Evolutionary conservation across 345 rosid genomes (phyloP).

Genomic region (Dipteronia dyeriana): DNA sequence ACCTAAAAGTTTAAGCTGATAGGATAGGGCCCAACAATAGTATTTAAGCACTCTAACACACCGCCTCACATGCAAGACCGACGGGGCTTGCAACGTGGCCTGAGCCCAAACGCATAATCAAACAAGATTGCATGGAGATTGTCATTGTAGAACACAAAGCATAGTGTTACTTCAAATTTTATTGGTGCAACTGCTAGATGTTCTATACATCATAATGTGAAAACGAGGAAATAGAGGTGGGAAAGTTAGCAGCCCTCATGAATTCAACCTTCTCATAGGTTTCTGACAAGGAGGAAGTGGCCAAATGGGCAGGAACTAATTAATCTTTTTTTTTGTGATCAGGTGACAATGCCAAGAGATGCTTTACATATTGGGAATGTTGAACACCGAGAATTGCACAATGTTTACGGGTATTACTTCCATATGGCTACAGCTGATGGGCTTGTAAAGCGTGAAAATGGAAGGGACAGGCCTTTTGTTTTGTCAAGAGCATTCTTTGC

Average conservation of each 20-base stretch:
- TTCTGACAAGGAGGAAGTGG: neutral
- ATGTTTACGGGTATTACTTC: slow-evolving; percentile 89
- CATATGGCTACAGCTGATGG: slow-evolving; percentile 99
- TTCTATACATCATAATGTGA: neutral
- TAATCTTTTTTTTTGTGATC: slow-evolving; percentile 17
- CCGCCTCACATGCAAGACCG: no score
- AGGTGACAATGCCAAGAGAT: slow-evolving; percentile 99
- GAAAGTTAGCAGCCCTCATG: neutral
- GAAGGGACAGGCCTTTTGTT: slow-evolving; percentile 94
- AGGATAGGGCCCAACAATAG: no score
- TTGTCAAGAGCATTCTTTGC: slow-evolving; percentile 94
- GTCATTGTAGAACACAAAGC: neutral
- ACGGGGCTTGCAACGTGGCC: no score
- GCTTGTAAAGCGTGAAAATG: slow-evolving; percentile 85
- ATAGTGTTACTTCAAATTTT: neutral
- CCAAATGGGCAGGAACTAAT: slow-evolving; percentile 2
- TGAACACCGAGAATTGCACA: slow-evolving; percentile 94
- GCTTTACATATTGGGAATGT: slow-evolving; percentile 78
- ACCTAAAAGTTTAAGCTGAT: no score
- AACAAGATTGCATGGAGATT: neutral
- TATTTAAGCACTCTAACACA: no score
- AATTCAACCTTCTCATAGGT: neutral
- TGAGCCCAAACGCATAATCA: no score
- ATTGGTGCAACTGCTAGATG: no score
- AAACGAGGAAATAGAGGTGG: neutral